Conservation (phyloP, 2,329 filamentous ascomycete genomes). For the Aspergillus costaricaensis region DNA sequence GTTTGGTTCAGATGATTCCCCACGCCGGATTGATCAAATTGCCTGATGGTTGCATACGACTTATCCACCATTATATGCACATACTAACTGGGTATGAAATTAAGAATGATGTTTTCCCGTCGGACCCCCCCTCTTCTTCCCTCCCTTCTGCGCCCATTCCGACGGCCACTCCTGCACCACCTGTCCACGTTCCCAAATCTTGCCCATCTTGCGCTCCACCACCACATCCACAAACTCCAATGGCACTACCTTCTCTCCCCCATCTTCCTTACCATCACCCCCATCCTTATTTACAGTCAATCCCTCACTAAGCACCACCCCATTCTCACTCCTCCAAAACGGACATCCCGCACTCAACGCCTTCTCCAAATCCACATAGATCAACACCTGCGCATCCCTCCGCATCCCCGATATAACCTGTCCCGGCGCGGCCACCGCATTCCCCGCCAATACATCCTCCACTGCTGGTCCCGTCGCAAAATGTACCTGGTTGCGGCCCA, state of each 20-base stretch:
- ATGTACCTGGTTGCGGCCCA: constrained; percentile 87
- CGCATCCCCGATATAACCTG: constrained; percentile 79
- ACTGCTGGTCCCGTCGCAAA: constrained; percentile 73
- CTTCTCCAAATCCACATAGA: constrained; percentile 72
- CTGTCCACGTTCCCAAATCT: constrained; percentile 65
- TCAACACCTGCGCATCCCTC: constrained; percentile 70
- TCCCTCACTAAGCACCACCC: constrained; percentile 65
- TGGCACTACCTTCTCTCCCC: constrained; percentile 59
- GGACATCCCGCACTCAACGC: constrained; percentile 64
- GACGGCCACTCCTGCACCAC: constrained; percentile 52
- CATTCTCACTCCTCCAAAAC: constrained; percentile 81
- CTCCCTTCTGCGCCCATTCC: constrained; percentile 41
- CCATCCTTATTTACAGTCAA: constrained; percentile 55
- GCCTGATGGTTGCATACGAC: not conserved
- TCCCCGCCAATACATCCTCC: constrained; percentile 29
- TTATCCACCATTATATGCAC: too few relatives aligned
- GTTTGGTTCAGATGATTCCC: not conserved
- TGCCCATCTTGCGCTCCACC: constrained; percentile 68
- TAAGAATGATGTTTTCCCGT: not conserved
- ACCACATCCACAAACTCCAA: constrained; percentile 72
- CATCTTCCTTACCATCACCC: constrained; percentile 4
- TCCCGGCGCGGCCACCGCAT: not conserved
- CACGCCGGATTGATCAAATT: not conserved
- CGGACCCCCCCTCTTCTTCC: constrained; percentile 22
- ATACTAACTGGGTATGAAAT: not conserved